Evolutionary conservation across 441 rosid genomes (phyloP), one percentile per base, ranked within the genome.

Genomic region (Erodium moschatum): DNA sequence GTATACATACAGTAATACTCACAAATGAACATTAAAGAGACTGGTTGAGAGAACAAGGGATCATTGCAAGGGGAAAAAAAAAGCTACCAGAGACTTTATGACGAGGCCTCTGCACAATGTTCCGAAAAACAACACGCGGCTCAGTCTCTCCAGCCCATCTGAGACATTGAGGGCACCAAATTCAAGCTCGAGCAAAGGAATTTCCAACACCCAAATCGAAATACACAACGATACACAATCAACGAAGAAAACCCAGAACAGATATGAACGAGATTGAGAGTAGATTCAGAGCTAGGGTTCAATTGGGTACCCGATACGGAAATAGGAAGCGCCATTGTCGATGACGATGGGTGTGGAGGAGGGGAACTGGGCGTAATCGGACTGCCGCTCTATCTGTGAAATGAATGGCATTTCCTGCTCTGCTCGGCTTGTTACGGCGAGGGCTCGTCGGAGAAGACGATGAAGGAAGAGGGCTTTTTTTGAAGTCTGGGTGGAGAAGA

Each of bases 141-240:
- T 90, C 89, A 35, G 71, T 81, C 87, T 92, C 98, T 74, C 94
- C 98, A 0, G 98, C 98, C 98, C 98, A 92, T 65, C 97, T 92
- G 77, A 62, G 70, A 66, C 18, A 50, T 50, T n/a, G 19, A 19
- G 16, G 9, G 16, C 11, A 62, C 67, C 50, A 73, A 7, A 65
- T 8, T 19, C 1, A 62, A 71, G 48, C 12, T 29, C 31, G 31
- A 29, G 31, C 31, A 29, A 40, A 1, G 56, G 56, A 63, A 20
- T 13, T 5, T 4, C 3, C 56, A 48, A 48, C 16, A 12, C 2
- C 15, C 15, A 16, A 48, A 48, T 2, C 16, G 56, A 48, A 13
- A 48, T n/a, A 48, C 56, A 48, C 15, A 48, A 24, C 29, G 29
- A 24, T 24, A 13, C 56, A 48, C 56, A 48, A 1, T 10, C 27